Percentiles rank a stretch among this genome's conserved stretches.
Conservation (phyloP, 2,329 filamentous ascomycete species). For the Proliferodiscus dingleyae region DNA sequence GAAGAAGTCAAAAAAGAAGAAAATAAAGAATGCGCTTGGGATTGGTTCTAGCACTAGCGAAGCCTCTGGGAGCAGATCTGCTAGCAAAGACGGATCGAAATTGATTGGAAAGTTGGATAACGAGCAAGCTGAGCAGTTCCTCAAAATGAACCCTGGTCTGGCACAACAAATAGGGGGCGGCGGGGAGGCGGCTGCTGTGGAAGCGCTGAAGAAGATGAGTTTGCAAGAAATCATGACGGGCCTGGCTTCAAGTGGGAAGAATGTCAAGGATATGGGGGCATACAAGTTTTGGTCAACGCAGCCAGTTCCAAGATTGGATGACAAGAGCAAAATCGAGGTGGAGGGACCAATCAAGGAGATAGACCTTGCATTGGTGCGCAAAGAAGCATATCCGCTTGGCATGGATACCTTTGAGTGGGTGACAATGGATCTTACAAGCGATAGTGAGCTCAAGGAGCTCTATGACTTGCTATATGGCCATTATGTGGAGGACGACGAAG, state of each 20-base stretch:
- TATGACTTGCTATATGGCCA: conserved; percentile 88
- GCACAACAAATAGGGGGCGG: conserved; percentile 49
- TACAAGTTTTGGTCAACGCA: conserved; percentile 99
- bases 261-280: conserved; percentile 90
- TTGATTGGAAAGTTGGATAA: conserved; percentile 44
- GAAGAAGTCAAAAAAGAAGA: conserved; percentile 64
- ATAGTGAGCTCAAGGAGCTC: conserved; percentile 78
- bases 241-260: conserved; percentile 73
- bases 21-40: conserved; percentile 42
- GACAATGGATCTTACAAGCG: conserved; percentile 76
- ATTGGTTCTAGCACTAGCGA: conserved; percentile 24
- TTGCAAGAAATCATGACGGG: conserved; percentile 71
- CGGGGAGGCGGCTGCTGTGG: conserved; percentile 39
- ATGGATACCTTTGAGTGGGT: conserved; percentile 86
- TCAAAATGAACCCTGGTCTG: conserved; percentile 68
- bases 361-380: conserved; percentile 71
- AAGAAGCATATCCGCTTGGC: conserved; percentile 68
- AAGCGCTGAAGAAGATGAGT: conserved; percentile 57
- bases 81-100: conserved; percentile 39
- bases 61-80: conserved; percentile 29
- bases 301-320: conserved; percentile 80
- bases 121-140: conserved; percentile 59
- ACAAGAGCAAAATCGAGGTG: conserved; percentile 49
- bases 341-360: conserved; percentile 84
- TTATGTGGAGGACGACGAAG: conserved; percentile 95